Percentiles rank a stretch among this genome's conserved stretches.
Conservation (phyloP, 768 basidiomycete species). For the Lactarius sanguifluus region DNA sequence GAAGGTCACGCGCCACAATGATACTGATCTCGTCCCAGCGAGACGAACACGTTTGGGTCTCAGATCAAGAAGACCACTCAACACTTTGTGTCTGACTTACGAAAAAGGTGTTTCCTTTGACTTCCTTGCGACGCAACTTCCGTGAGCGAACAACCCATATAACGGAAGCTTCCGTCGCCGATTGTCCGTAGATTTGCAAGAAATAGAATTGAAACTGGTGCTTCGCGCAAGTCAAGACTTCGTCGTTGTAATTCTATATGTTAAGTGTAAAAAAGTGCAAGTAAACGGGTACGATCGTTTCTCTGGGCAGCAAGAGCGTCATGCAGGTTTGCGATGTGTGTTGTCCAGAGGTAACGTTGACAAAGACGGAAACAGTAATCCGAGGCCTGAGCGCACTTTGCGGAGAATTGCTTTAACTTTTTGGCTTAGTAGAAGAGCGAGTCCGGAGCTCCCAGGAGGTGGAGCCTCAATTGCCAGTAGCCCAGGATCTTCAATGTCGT, state of each 20-base stretch:
- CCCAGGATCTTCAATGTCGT: constrained; percentile 17
- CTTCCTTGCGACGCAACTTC: not conserved
- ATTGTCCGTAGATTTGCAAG: not conserved
- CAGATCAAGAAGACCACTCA: not conserved
- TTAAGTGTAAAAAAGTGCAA: not conserved
- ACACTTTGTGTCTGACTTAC: not conserved
- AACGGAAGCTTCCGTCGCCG: not conserved
- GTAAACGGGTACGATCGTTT: not conserved
- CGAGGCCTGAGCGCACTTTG: constrained; percentile 7
- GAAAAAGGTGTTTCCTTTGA: not conserved
- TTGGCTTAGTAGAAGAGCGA: not conserved
- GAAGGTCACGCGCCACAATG: not conserved
- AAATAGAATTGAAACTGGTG: not conserved
- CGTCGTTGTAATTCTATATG: constrained; percentile 2
- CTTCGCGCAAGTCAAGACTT: not conserved
- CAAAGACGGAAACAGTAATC: not conserved
- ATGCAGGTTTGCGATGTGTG: constrained; percentile 7
- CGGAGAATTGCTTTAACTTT: not conserved
- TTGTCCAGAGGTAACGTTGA: not conserved
- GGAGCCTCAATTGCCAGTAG: constrained; percentile 12
- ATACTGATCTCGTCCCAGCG: not conserved
- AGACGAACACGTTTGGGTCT: not conserved
- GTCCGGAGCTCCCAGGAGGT: not conserved
- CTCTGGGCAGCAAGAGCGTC: not conserved
- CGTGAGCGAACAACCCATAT: not conserved